Evolutionary conservation across 768 basidiomycete species (phyloP), one percentile per base, ranked within the genome.

Genomic region (Symmetrospora coprosmae): DNA sequence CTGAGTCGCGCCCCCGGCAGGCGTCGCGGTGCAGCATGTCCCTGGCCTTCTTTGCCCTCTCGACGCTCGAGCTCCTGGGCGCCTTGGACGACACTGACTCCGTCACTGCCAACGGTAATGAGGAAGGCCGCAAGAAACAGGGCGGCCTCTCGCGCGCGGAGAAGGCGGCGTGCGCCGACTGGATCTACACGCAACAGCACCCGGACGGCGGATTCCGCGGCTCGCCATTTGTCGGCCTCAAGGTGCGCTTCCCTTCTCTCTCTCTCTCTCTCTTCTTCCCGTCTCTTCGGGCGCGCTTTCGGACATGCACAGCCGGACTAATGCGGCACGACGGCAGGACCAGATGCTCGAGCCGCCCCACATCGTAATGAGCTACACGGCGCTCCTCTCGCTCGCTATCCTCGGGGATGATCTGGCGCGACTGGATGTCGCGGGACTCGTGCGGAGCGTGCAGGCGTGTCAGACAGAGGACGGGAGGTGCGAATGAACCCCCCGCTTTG

Each of bases 361-460:
- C 71, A 75, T 96, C 16, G 87, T 94, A 55, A 86, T 89, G 79
- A 90, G 91, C 7, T 99, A 97, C 68, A 87, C 89, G 1, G 87
- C 90, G 0, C 71, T 99, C 11, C 74, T 94, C 3, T 79, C 81
- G 0, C 82, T 99, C 11, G 81, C 84, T 0, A 83, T 94, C 63
- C 77, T 99, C 25, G 79, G 85, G n/a, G 92, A 94, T 68, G 82
- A 87, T 65, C 84, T 91, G 67, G 72, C 78, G 33, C 75, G 74
- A 55, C 74, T 99, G 23, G 80, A 96, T 67, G 78, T 82, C 28
- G 37, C 72, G 16, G 87, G 84, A 0, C 73, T 96, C n/a, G 64
- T 81, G 14, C 69, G 66, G 19, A 84, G 92, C 63, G 67, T 99
- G 6, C 75, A 75, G 19, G 71, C 80, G 14, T 89, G 87, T 66